Evolutionary conservation across 2,329 filamentous ascomycete genomes (phyloP).

Genomic region (Graphilbum ipis-grandicollis): DNA sequence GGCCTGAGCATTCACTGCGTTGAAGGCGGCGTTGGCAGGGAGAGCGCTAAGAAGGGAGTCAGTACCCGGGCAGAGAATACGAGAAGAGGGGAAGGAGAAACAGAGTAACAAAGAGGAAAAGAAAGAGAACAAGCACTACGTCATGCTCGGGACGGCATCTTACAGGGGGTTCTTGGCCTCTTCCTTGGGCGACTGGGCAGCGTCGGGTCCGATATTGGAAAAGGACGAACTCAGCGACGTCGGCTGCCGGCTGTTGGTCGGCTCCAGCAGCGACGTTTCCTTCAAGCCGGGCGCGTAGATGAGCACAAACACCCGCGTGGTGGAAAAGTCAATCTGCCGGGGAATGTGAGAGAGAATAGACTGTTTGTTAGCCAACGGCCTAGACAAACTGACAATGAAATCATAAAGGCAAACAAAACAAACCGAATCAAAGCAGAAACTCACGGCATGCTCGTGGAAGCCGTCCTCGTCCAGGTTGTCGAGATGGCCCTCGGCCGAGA

Average conservation of each 20-base stretch:
- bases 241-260: constrained; percentile 31
- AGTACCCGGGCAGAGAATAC: neutral
- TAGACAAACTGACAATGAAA: neutral
- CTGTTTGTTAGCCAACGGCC: constrained; percentile 26
- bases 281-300: constrained; percentile 76
- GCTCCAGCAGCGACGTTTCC: constrained; percentile 36
- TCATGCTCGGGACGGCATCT: constrained; percentile 15
- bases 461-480: constrained; percentile 40
- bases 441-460: constrained; percentile 66
- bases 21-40: constrained; percentile 46
- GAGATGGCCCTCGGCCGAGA: constrained; percentile 57
- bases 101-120: no score
- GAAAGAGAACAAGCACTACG: no score
- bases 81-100: constrained; percentile 10
- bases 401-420: neutral
- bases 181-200: constrained; percentile 50
- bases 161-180: constrained; percentile 42
- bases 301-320: constrained; percentile 66
- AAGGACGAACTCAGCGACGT: constrained; percentile 64
- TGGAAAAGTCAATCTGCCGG: constrained; percentile 53
- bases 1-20: constrained; percentile 66
- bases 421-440: constrained; percentile 15
- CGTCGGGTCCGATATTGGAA: constrained; percentile 65
- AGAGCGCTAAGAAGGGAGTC: constrained; percentile 5
- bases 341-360: constrained; percentile 82